These are phyloP conservation scores for Zasmidium citrigriseum DNA, from an alignment of 2,329 filamentous ascomycete species.

Conservation along the genomic window DNA sequence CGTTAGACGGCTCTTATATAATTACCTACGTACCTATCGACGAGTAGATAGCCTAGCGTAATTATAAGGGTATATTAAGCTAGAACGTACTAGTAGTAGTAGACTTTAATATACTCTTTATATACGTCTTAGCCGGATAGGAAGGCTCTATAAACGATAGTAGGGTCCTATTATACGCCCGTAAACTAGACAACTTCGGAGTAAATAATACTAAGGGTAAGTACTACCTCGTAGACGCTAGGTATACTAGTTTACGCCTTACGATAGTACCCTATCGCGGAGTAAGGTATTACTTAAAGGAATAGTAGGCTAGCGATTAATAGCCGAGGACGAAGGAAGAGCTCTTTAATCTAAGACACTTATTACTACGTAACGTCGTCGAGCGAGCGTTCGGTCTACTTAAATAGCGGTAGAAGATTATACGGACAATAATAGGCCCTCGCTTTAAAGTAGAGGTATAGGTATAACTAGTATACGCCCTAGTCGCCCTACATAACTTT, in stretches of 20 bases:
- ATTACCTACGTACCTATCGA: background rate
- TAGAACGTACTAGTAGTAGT: constrained; percentile 1
- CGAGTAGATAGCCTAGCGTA: background rate
- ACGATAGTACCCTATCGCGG: background rate
- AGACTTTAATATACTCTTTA: constrained; percentile 4
- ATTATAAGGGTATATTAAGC: background rate
- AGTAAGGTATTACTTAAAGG: background rate
- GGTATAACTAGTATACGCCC: background rate
- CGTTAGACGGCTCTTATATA: background rate
- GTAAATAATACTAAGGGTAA: background rate
- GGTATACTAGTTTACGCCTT: background rate
- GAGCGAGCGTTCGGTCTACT: background rate
- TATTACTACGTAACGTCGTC: constrained; percentile 1
- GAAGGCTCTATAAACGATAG: constrained; percentile 3
- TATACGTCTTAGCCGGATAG: constrained; percentile 1
- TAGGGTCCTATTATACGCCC: background rate
- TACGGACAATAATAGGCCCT: background rate
- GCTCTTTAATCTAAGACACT: constrained; percentile 1
- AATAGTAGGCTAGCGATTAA: background rate
- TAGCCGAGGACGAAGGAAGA: background rate
- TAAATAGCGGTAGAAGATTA: background rate
- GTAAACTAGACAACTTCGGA: background rate
- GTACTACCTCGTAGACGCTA: background rate
- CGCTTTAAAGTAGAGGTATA: background rate
- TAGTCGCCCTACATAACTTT: background rate